Evolutionary conservation across 1,284 basidiomycete genomes (phyloP), one percentile per base, ranked within the genome.

Genomic region (Papiliotrema nemorosa): DNA sequence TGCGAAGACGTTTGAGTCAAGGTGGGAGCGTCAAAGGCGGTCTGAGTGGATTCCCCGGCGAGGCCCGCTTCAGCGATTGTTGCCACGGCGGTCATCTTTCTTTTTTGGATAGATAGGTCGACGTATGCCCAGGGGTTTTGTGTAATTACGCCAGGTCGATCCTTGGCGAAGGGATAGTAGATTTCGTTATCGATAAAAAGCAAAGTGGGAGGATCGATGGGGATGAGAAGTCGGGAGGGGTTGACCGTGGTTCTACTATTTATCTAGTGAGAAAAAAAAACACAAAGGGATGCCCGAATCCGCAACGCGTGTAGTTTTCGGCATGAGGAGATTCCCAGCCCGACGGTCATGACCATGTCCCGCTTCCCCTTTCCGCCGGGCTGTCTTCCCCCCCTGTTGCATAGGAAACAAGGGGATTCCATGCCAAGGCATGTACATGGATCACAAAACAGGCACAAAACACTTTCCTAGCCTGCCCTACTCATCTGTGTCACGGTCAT

Each of bases 111-210:
- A 4, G 38, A 48, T 26, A 27, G 45, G 21, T 5, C 24, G 38
- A 48, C 45, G 45, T 47, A 29, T 24, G 45, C 20, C 44, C 16
- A 22, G 44, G 44, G n/a, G n/a, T n/a, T n/a, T n/a, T n/a, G n/a
- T n/a, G n/a, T n/a, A n/a, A n/a, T n/a, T n/a, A n/a, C n/a, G n/a
- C n/a, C n/a, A n/a, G n/a, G n/a, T n/a, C n/a, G n/a, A n/a, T 31
- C 29, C 29, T 31, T 31, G 29, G 29, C 29, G 29, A 14, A 31
- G 9, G 7, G 29, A 31, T 31, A 9, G 14, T 13, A 33, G 31
- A 33, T 33, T 10, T 9, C 18, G 35, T 37, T 43, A 43, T 29
- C 27, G n/a, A 43, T 18, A 31, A 12, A 22, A 20, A 27, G 41
- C 5, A 12, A 43, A 12, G 24, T 18, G 9, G 25, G 20, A 5